Base-by-base conservation (phyloP, 2,329 filamentous ascomycete genomes). In the Elsinoe necatrix region DNA sequence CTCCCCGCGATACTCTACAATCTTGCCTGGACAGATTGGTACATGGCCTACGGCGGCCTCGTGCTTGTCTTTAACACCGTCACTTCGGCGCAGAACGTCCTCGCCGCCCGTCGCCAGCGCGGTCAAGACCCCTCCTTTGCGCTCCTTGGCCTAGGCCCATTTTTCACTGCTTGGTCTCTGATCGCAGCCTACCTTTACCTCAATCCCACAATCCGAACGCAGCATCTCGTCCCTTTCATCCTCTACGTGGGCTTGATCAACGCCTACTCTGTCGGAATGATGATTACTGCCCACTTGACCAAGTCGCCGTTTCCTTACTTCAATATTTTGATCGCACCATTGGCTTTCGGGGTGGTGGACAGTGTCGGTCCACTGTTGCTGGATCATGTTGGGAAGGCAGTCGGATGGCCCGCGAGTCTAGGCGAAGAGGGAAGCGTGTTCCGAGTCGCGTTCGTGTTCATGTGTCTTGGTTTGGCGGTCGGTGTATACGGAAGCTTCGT, bases 401-500 rank as follows among this genome's bases (percentile, higher is more conserved):
- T 79, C 23, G 86, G 86, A 31, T 92, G 89, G 89, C 85, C 86
- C 0, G 87, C 83, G 66, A 81, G 83, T 2, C 76, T 95, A 5
- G 88, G 87, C 21, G 63, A 69, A 64, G 54, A 56, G 12, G 54
- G 54, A 18, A 62, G 73, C 62, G 82, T 86, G n/a, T 95, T 95
- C 70, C 90, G 96, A 74, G 86, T 95, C 50, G 87, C 89, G 1
- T 95, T 91, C 71, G 81, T 95, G 69, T 97, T 95, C 72, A 80
- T 84, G 67, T 92, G 91, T 75, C 75, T 97, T 21, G 93, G 93
- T 21, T 74, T 89, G 58, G 87, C 86, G 0, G 70, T 95, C 48
- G 93, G 93, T 31, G 84, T 97, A n/a, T 96, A 98, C 73, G 91
- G 89, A 59, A 95, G 90, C 71, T 98, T 98, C 70, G 89, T 97